These are phyloP conservation scores for Monilinia fructicola DNA, from an alignment of 2,329 filamentous ascomycete genomes.

Conservation along the genomic window DNA sequence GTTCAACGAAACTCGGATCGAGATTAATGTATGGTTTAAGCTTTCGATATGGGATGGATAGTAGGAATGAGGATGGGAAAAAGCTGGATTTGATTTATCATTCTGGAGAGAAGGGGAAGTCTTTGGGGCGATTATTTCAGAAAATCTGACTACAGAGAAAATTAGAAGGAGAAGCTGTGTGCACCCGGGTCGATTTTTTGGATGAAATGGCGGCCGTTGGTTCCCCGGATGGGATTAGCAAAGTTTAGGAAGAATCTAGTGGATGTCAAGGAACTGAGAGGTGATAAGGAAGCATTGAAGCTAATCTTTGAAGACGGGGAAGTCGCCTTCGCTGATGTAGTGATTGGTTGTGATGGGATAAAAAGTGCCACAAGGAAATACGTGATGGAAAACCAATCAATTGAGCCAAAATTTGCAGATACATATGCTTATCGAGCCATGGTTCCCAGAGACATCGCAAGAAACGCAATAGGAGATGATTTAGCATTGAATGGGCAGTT, in stretches of 20 bases:
- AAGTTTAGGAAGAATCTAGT: slow-evolving; percentile 14
- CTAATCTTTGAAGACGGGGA: slow-evolving; percentile 18
- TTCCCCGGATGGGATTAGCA: slow-evolving; percentile 16
- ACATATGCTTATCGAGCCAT: slow-evolving; percentile 64
- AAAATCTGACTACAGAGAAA: not conserved
- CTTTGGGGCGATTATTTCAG: not conserved
- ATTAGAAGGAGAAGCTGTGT: slow-evolving; percentile 18
- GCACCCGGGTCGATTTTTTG: slow-evolving; percentile 16
- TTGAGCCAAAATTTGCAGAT: slow-evolving; percentile 47
- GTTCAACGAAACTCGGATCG: slow-evolving; percentile 28
- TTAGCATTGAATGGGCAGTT: slow-evolving; percentile 41
- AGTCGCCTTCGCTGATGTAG: slow-evolving; percentile 44
- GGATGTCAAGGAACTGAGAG: not conserved
- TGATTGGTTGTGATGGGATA: slow-evolving; percentile 65
- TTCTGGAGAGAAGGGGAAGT: not conserved
- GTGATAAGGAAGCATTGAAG: not conserved
- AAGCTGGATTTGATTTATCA: slow-evolving; percentile 1
- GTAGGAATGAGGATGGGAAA: not conserved
- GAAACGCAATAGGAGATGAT: slow-evolving; percentile 49
- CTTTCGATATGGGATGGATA: slow-evolving; percentile 19
- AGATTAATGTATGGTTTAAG: slow-evolving; percentile 31
- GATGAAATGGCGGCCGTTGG: slow-evolving; percentile 12
- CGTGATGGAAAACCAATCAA: slow-evolving; percentile 48
- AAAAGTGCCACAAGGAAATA: slow-evolving; percentile 54
- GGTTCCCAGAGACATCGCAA: slow-evolving; percentile 57